Evolutionary conservation across 1,284 basidiomycete genomes (phyloP).

Genomic region (Sanguinoderma infundibulare): DNA sequence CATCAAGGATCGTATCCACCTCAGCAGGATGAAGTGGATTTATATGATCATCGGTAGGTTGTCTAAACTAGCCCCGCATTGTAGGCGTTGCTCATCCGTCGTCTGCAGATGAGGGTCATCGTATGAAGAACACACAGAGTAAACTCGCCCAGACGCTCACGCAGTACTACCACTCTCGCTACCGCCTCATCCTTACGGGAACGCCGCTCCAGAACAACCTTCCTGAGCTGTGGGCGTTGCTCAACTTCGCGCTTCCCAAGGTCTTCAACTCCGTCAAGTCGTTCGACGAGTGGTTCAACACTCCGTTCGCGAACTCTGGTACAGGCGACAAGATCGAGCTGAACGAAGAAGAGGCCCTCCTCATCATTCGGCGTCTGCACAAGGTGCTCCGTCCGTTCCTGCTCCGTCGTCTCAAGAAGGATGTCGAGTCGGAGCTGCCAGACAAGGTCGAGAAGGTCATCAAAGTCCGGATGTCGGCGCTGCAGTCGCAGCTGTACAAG

Average conservation of each 20-base stretch:
- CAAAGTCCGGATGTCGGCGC: constrained; percentile 95
- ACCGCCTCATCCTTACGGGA: constrained; percentile 96
- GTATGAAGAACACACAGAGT: constrained; percentile 99
- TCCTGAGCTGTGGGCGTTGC: constrained; percentile 96
- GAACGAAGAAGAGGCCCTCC: constrained; percentile 99
- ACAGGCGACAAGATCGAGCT: constrained; percentile 97
- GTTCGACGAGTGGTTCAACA: constrained; percentile 99
- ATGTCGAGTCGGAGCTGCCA: constrained; percentile 96
- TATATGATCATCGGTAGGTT: constrained; percentile 94
- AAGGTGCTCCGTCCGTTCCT: constrained; percentile 99
- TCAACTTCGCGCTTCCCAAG: constrained; percentile 98
- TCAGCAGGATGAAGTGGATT: constrained; percentile 95
- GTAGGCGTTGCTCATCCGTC: not conserved
- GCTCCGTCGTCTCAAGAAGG: constrained; percentile 95
- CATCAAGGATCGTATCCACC: constrained; percentile 93
- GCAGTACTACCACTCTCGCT: constrained; percentile 91
- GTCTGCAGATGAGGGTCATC: constrained; percentile 90
- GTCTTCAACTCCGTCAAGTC: constrained; percentile 99
- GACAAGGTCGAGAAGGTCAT: constrained; percentile 99
- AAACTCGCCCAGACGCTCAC: constrained; percentile 95
- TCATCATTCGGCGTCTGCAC: constrained; percentile 97
- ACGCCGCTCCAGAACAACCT: constrained; percentile 99
- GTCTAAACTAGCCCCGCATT: constrained; percentile 9
- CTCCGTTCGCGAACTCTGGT: constrained; percentile 98
- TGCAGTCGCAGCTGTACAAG: constrained; percentile 96